Percentiles rank a stretch among this genome's conserved stretches.
phyloP scores from a whole-genome alignment of 2,329 filamentous ascomycete species.

The Didymellaceae sp. region DNA sequence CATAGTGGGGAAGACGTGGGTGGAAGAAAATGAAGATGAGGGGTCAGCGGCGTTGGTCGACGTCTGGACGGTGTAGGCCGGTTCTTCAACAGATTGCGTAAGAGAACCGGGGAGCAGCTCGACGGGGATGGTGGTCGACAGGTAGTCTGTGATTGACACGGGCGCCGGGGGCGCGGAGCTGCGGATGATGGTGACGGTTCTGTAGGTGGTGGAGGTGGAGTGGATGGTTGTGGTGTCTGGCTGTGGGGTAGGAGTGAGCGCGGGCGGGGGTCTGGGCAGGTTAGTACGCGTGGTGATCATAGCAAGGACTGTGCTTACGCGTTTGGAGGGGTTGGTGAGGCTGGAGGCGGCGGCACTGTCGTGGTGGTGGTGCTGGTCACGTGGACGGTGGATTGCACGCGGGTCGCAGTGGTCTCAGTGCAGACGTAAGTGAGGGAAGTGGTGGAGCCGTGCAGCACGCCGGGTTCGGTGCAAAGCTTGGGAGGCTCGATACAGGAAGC shows the following conservation, averaged over 20 bases:
- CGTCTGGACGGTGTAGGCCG: conserved; percentile 11
- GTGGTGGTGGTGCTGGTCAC: conserved; percentile 29
- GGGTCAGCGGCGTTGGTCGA: neutral
- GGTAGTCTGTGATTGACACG: conserved; percentile 3
- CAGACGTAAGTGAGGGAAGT: conserved; percentile 35
- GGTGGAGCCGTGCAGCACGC: conserved; percentile 21
- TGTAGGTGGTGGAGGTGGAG: conserved; percentile 22
- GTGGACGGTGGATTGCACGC: conserved; percentile 18
- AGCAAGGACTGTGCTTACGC: neutral
- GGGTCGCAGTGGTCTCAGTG: conserved; percentile 14
- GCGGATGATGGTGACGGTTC: conserved; percentile 12
- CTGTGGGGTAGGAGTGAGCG: neutral
- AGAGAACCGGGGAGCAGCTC: conserved; percentile 1
- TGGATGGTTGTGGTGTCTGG: conserved; percentile 25
- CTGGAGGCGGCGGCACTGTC: conserved; percentile 17
- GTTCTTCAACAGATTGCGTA: neutral
- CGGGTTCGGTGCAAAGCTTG: conserved; percentile 31
- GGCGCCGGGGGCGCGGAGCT: neutral
- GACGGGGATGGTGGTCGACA: conserved; percentile 3
- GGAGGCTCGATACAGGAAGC: conserved; percentile 22
- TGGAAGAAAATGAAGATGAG: conserved; percentile 3
- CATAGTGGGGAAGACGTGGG: conserved; percentile 6
- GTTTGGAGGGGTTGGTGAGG: neutral
- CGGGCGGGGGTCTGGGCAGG: neutral
- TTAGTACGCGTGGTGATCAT: neutral